Conservation (phyloP, 2,329 filamentous ascomycete genomes). For the Malbranchea zuffiana region DNA sequence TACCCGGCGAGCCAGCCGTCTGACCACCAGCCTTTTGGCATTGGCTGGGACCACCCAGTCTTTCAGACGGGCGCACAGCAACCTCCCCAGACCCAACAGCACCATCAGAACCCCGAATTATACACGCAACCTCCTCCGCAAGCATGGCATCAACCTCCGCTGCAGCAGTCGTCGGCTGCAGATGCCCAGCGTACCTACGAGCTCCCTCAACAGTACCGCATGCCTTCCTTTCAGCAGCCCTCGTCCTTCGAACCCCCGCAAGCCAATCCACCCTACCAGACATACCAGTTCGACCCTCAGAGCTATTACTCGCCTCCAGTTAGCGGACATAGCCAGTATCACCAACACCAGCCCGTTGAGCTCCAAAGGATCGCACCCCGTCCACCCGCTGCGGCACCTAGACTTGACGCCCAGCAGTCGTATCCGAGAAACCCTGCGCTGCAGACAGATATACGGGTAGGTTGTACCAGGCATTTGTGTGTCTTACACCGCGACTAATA, state of each 20-base stretch:
- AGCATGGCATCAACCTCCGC: slow-evolving; percentile 25
- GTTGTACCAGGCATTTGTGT: too few species aligned
- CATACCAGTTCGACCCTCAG: slow-evolving; percentile 23
- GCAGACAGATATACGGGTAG: too few species aligned
- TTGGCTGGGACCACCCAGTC: slow-evolving; percentile 30
- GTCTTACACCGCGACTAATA: too few species aligned
- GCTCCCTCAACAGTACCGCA: slow-evolving; percentile 9
- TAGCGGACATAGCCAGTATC: slow-evolving; percentile 3
- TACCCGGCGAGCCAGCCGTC: slow-evolving; percentile 20
- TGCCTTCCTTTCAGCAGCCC: slow-evolving; percentile 14
- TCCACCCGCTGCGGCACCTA: too few species aligned
- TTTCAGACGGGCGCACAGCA: slow-evolving; percentile 16
- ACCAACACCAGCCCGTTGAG: slow-evolving; percentile 6
- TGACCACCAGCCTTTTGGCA: slow-evolving; percentile 23
- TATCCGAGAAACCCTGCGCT: too few species aligned
- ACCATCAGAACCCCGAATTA: slow-evolving; percentile 12
- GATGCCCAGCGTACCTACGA: slow-evolving; percentile 15
- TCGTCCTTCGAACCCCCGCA: slow-evolving; percentile 10
- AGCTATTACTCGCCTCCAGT: slow-evolving; percentile 22
- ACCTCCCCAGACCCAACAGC: slow-evolving; percentile 8
- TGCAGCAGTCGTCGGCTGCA: slow-evolving; percentile 18
- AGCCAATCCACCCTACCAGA: slow-evolving; percentile 19
- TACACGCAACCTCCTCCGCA: slow-evolving; percentile 18
- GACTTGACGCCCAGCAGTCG: too few species aligned
- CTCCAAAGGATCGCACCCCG: slow-evolving; percentile 10